Evolutionary conservation across 257 asterid genomes (phyloP).

Genomic region (Primulina eburnea): DNA sequence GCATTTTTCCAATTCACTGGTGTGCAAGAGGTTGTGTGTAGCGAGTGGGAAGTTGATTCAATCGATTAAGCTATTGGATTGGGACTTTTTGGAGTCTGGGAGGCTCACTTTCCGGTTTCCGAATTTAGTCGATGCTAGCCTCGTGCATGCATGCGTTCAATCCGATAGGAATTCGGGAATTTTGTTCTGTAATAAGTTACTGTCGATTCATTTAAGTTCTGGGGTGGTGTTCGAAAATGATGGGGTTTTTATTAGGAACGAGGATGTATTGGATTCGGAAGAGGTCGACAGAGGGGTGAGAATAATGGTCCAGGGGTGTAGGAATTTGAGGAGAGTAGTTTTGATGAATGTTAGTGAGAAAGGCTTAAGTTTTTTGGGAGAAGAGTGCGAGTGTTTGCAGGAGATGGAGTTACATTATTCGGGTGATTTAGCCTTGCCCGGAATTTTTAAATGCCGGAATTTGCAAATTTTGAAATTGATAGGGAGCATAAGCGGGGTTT

Average conservation of each 20-base stretch:
- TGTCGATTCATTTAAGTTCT: slow-evolving; percentile 55
- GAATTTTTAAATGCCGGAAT: slow-evolving; percentile 57
- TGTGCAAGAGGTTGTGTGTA: slow-evolving; percentile 79
- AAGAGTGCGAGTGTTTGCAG: slow-evolving; percentile 79
- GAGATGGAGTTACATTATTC: slow-evolving; percentile 79
- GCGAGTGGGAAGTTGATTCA: slow-evolving; percentile 62
- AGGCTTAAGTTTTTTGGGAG: slow-evolving; percentile 58
- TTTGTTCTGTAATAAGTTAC: slow-evolving; percentile 50
- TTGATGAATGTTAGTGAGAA: slow-evolving; percentile 66
- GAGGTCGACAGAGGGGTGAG: slow-evolving; percentile 65
- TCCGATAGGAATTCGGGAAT: slow-evolving; percentile 61
- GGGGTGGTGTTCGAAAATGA: slow-evolving; percentile 27
- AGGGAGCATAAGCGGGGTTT: slow-evolving; percentile 61
- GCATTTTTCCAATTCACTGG: slow-evolving; percentile 58
- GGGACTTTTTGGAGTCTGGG: slow-evolving; percentile 94
- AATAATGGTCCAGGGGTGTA: slow-evolving; percentile 69
- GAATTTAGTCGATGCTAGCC: slow-evolving; percentile 57
- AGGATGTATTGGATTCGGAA: slow-evolving; percentile 44
- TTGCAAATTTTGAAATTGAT: slow-evolving; percentile 80
- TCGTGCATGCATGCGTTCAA: slow-evolving; percentile 43
- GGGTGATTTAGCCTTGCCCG: slow-evolving; percentile 60
- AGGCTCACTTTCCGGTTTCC: slow-evolving; percentile 72
- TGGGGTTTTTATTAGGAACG: slow-evolving; percentile 51
- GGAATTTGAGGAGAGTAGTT: slow-evolving; percentile 50
- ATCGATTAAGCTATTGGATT: slow-evolving; percentile 63